A percentile compares a stretch with the other conserved stretches of the same genome.
phyloP scores from a whole-genome alignment of 495 filamentous ascomycete species.

The Parmelia sp. region DNA sequence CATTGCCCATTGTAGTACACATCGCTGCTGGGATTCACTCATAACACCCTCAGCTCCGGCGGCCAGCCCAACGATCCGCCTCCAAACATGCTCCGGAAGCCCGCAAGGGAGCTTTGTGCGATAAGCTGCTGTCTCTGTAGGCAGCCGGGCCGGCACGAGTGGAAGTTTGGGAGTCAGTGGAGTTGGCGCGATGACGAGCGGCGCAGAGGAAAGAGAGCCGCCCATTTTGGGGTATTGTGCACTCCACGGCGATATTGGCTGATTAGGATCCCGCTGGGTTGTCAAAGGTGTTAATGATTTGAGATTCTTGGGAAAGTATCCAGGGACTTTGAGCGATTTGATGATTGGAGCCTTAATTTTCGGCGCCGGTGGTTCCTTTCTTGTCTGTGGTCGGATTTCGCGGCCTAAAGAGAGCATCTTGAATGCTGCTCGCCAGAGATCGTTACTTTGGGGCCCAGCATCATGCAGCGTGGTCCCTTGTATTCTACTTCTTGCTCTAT shows the following conservation, averaged over 20 bases:
- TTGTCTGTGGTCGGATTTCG: conserved; percentile 30
- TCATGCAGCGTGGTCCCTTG: conserved; percentile 22
- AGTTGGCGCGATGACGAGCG: background rate
- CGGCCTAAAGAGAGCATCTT: conserved; percentile 33
- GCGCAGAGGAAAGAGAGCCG: conserved; percentile 9
- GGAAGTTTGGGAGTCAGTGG: background rate
- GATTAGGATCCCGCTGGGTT: conserved; percentile 17
- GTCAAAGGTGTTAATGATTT: conserved; percentile 16
- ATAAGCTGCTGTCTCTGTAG: conserved; percentile 8
- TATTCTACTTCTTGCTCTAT: conserved; percentile 26
- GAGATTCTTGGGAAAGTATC: conserved; percentile 3
- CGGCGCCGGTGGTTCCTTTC: conserved; percentile 14
- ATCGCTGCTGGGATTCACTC: conserved; percentile 32
- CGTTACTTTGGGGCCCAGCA: conserved; percentile 28
- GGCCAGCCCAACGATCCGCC: conserved; percentile 32
- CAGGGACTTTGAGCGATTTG: conserved; percentile 16
- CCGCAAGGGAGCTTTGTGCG: conserved; percentile 22
- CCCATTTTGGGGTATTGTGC: conserved; percentile 18
- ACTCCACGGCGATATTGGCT: conserved; percentile 21
- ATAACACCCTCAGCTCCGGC: conserved; percentile 33
- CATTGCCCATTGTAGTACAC: conserved; percentile 29
- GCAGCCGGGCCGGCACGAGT: background rate
- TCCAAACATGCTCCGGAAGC: conserved; percentile 33
- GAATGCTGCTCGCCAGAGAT: conserved; percentile 34
- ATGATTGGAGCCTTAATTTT: conserved; percentile 19